These are phyloP conservation scores for Chlamydomonas schloesseri DNA, from an alignment of 139 green algal species.

Conservation along the genomic window DNA sequence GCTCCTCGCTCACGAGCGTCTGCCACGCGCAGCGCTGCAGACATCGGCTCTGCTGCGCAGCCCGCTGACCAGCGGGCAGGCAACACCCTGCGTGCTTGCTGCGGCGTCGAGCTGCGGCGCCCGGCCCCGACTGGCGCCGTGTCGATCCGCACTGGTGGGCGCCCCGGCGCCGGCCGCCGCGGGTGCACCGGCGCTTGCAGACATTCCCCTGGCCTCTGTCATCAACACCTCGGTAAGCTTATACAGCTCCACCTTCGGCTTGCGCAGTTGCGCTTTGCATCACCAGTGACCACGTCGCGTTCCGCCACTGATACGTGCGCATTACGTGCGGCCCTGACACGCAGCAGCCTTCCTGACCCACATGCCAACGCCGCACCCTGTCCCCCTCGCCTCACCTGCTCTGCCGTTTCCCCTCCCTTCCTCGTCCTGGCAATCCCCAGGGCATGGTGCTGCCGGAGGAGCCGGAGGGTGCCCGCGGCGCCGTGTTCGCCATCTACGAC, in stretches of 20 bases:
- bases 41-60: no score
- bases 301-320: no score
- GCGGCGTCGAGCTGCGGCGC: not conserved
- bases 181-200: not conserved
- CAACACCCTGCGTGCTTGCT: not conserved
- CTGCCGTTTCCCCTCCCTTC: no score
- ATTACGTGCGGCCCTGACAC: no score
- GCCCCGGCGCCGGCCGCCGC: not conserved
- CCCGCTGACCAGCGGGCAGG: no score
- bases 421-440: no score
- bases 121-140: no score
- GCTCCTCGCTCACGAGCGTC: no score
- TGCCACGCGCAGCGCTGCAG: no score
- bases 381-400: not conserved
- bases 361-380: not conserved
- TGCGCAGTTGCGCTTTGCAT: not conserved
- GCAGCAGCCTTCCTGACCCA: no score
- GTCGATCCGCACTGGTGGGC: not conserved
- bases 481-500: conserved; percentile 92
- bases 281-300: not conserved
- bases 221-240: conserved; percentile 51
- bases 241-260: not conserved
- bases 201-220: conserved; percentile 26
- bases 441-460: conserved; percentile 63
- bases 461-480: conserved; percentile 62